Conservation (phyloP, 2,329 filamentous ascomycete genomes). For the Neoscytalidium dimidiatum region DNA sequence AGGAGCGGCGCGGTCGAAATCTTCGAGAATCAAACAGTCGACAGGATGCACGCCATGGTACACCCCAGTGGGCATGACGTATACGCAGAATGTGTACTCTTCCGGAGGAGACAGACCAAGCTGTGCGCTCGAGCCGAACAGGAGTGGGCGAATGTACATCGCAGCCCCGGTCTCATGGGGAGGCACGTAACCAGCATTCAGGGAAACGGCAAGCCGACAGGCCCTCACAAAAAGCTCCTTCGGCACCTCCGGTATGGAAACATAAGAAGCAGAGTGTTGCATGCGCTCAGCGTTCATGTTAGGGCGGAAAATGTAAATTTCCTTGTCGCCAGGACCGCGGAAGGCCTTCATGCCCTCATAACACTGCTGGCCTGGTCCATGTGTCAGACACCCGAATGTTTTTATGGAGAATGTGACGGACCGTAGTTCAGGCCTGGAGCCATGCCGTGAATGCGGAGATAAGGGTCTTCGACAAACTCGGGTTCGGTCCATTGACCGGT, state of each 20-base stretch:
- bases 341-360: constrained; percentile 99
- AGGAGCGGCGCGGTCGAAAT: constrained; percentile 92
- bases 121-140: constrained; percentile 87
- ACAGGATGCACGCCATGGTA: constrained; percentile 91
- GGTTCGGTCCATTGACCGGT: constrained; percentile 78
- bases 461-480: constrained; percentile 79
- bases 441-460: constrained; percentile 90
- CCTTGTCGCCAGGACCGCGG: constrained; percentile 68
- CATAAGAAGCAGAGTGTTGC: constrained; percentile 79
- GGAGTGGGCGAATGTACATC: constrained; percentile 87
- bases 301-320: constrained; percentile 85
- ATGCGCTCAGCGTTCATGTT: constrained; percentile 81
- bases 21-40: constrained; percentile 83
- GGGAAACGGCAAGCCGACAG: constrained; percentile 76
- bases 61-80: constrained; percentile 86
- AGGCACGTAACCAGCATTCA: constrained; percentile 90
- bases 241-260: constrained; percentile 81
- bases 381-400: constrained; percentile 5
- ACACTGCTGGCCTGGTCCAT: constrained; percentile 71
- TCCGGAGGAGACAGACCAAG: constrained; percentile 84
- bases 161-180: constrained; percentile 86
- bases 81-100: constrained; percentile 89
- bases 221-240: constrained; percentile 73
- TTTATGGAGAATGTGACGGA: not conserved
- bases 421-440: constrained; percentile 91